Evolutionary conservation across 2,329 filamentous ascomycete genomes (phyloP), one percentile per base, ranked within the genome.

Genomic region (Ophiognomonia clavigignenti-juglandacearum): DNA sequence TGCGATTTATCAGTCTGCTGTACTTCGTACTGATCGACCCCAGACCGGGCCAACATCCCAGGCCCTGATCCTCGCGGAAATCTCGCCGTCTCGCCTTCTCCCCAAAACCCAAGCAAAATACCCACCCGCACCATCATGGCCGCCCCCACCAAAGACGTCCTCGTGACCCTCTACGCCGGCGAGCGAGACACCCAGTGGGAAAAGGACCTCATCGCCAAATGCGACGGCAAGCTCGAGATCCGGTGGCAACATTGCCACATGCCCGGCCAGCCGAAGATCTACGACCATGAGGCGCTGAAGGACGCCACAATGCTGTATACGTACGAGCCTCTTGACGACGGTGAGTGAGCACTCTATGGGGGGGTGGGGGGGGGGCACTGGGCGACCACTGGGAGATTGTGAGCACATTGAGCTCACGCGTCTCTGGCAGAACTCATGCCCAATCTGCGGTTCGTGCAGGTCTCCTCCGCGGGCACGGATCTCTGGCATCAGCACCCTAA

Each of bases 391-490:
- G n/a, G n/a, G n/a, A n/a, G n/a, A n/a, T n/a, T n/a, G n/a, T n/a
- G n/a, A n/a, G n/a, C n/a, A n/a, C n/a, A n/a, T n/a, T n/a, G n/a
- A n/a, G n/a, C n/a, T n/a, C n/a, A n/a, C n/a, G n/a, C n/a, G n/a
- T n/a, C n/a, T n/a, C n/a, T 3, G 7, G 14, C 54, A 7, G 58
- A 59, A 29, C 51, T 57, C 41, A 55, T 67, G 19, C 55, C 57
- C 3, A 59, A 62, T 5, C 57, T 71, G 26, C 60, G 65, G 29
- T 68, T 65, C 47, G 63, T 73, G 10, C 70, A 73, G 55, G 46
- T 67, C 16, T 56, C 53, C 1, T 67, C 64, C 3, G 64, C 70
- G 4, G 70, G 70, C 5, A 62, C 63, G 2, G 68, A 72, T 45
- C 54, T 56, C 18, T 70, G 68, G 64, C 41, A 57, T 5, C 52